Evolutionary conservation across 139 green algal species (phyloP), one percentile per base, ranked within the genome.

Genomic region (Trebouxia sp.): DNA sequence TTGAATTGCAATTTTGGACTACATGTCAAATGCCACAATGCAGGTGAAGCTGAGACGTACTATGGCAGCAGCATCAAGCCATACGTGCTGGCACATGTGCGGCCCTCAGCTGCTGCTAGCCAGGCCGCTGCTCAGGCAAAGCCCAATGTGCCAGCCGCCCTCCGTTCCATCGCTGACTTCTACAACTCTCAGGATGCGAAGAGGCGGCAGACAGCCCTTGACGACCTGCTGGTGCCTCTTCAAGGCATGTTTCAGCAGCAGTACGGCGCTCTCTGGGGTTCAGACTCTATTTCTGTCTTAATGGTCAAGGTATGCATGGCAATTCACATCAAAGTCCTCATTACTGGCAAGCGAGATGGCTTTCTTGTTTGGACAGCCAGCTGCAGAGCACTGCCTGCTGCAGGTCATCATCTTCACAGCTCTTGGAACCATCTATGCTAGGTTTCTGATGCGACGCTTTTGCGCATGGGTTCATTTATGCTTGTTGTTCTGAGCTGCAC

Each of bases 41-140:
- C 62, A 72, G 62, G 62, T 26, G 62, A 72, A 41, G 62, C 62
- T 72, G 62, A 72, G 37, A 35, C 43, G 32, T 35, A 72, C 12
- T 45, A 45, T n/a, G 62, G 62, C 3, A 17, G 37, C 3, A 30
- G 28, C 12, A 45, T 35, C 32, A 72, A 45, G 32, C 58, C 58
- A 43, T 70, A 45, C 17, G 9, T 70, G 58, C 58, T 70, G 58
- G 41, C 32, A 0, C 58, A 70, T 15, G 3, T 70, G 30, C 10
- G 32, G 32, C 32, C 58, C 22, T 28, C 56, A 67, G 26, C 56
- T 67, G 56, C 56, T 39, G 56, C 56, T 20, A 26, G 38, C n/a
- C 56, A 67, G 38, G 56, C 56, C 22, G 56, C 58, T 22, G 58
- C 58, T 42, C 58, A 70, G 58, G 58, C 58, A 42, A 6, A 30